Base-by-base conservation (phyloP, 495 filamentous ascomycete species). In the Lentithecium fluviatile region DNA sequence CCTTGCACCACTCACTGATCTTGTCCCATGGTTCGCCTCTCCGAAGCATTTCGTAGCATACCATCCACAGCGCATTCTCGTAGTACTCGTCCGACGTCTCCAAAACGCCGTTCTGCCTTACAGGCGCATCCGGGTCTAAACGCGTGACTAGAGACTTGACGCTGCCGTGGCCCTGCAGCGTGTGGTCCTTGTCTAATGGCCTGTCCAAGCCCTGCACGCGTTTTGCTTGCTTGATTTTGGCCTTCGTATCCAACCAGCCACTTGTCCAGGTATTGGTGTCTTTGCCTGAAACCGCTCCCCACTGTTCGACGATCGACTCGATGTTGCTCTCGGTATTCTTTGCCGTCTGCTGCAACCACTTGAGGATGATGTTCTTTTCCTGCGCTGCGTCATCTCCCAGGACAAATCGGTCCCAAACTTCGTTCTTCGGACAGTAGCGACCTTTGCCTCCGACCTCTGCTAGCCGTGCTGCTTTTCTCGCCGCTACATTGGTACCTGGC, bases 211-310 rank as follows among this genome's bases (percentile, higher is more conserved):
- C 72, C 37, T 83, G 76, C 51, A 94, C 67, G 49, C 88, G 86
- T 75, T 97, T 98, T 71, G 90, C 85, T 36, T 85, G 81, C 76
- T 98, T 98, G 71, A 98, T 88, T 17, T 86, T 85, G 67, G 88
- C 85, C 62, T 90, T 89, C 0, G 95, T 96, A 69, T 95, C 88
- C 23, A 97, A 80, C 92, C 92, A 96, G 24, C 93, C 91, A 69
- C 89, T 84, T 11, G 88, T 83, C 76, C 92, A 88, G 1, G 88
- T 63, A 67, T 83, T 76, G 76, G 84, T 73, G 70, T 85, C 76
- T 76, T 85, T 72, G 73, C 89, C 82, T 75, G 88, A 70, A 43
- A 76, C 73, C 13, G 63, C 60, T 62, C 85, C 82, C 46, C 91
- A 82, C 62, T 89, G 83, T 56, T 84, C 80, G 51, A 91, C 86